phyloP scores from a whole-genome alignment of 2,329 filamentous ascomycete genomes.

The Colletotrichum simmondsii region DNA sequence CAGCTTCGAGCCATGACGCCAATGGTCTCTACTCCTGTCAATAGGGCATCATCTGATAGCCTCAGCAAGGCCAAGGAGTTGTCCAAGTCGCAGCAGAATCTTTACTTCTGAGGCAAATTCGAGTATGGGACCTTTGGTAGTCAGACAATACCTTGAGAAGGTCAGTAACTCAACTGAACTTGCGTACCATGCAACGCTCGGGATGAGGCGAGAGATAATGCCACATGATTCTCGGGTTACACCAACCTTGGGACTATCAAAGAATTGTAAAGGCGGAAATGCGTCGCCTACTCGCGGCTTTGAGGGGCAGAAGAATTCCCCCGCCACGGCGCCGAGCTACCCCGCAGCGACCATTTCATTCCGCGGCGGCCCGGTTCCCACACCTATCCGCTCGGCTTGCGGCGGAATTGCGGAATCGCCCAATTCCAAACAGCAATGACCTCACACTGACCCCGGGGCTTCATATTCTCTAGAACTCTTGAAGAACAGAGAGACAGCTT shows the following conservation, averaged over 20 bases:
- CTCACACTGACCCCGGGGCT: slow-evolving; percentile 15
- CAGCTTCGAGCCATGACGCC: slow-evolving; percentile 18
- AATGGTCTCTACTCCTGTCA: neutral
- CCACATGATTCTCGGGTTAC: neutral
- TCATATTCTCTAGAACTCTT: neutral
- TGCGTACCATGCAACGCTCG: neutral
- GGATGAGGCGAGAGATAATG: neutral
- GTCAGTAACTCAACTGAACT: neutral
- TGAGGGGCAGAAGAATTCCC: neutral
- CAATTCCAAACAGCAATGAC: slow-evolving; percentile 20
- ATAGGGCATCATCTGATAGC: neutral
- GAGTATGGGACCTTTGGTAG: no score
- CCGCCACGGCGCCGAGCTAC: slow-evolving; percentile 28
- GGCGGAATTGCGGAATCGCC: slow-evolving; percentile 32
- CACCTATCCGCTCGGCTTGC: slow-evolving; percentile 35
- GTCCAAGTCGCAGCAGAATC: slow-evolving; percentile 27
- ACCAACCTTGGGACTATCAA: neutral
- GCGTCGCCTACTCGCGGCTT: slow-evolving; percentile 28
- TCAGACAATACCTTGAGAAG: neutral
- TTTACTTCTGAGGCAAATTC: slow-evolving; percentile 31
- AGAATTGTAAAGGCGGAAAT: neutral
- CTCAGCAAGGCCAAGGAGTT: slow-evolving; percentile 24
- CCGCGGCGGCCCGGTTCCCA: slow-evolving; percentile 26
- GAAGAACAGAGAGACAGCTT: neutral
- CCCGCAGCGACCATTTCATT: slow-evolving; percentile 22